Conservation (phyloP, 768 basidiomycete genomes). For the Rhodosporidiobolus odoratus region DNA sequence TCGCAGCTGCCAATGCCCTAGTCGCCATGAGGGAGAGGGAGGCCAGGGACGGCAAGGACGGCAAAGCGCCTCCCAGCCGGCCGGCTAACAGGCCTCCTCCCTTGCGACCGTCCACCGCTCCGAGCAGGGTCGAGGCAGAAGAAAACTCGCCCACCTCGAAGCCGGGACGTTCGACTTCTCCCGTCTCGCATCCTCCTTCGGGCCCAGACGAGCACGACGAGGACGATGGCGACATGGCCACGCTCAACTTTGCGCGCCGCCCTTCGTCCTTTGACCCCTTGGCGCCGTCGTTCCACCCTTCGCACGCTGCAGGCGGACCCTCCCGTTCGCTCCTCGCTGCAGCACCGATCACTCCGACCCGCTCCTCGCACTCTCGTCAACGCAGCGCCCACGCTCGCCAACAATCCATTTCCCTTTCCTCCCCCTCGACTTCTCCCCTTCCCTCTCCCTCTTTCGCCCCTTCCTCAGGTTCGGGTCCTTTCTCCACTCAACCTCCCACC, state of each 20-base stretch:
- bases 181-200: not conserved
- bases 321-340: conserved; percentile 13
- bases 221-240: conserved; percentile 30
- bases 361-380: conserved; percentile 9
- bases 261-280: conserved; percentile 32
- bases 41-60: not conserved
- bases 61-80: too few species aligned
- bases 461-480: conserved; percentile 5
- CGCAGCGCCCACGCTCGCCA: conserved; percentile 18
- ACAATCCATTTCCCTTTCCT: conserved; percentile 19
- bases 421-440: not conserved
- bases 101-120: too few species aligned
- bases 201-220: not conserved
- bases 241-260: conserved; percentile 32
- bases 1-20: conserved; percentile 8
- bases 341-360: not conserved
- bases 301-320: conserved; percentile 3
- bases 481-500: not conserved
- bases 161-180: not conserved
- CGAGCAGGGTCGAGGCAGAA: too few species aligned
- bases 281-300: conserved; percentile 26
- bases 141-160: not conserved
- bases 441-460: conserved; percentile 7
- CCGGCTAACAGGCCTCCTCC: too few species aligned
- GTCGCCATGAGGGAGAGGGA: not conserved